These are phyloP conservation scores for Phytophthora hybrid DNA, from an alignment of 352 stramenopile species.

Conservation along the genomic window DNA sequence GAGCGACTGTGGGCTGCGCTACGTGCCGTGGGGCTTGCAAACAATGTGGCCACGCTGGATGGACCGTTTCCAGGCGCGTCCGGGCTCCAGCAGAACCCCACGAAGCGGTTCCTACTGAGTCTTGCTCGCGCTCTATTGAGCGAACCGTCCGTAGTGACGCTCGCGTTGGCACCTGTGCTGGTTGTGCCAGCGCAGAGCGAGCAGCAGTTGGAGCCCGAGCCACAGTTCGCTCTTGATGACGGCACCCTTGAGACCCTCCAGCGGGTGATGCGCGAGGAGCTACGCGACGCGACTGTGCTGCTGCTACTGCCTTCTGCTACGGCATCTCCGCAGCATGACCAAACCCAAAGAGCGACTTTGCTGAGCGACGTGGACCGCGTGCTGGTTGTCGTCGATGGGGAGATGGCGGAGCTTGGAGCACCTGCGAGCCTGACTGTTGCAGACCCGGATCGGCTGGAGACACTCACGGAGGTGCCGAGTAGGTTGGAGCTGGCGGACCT, in stretches of 20 bases:
- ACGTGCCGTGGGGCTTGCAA: slow-evolving; percentile 58
- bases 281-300: slow-evolving; percentile 94
- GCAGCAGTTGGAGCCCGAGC: slow-evolving; percentile 18
- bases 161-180: slow-evolving; percentile 55
- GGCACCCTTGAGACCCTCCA: slow-evolving; percentile 74
- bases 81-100: slow-evolving; percentile 93
- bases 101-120: slow-evolving; percentile 97
- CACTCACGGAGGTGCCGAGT: slow-evolving; percentile 24
- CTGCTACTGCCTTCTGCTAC: slow-evolving; percentile 95
- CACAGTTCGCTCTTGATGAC: slow-evolving; percentile 57
- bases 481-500: slow-evolving; percentile 36
- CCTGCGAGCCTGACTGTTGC: slow-evolving; percentile 68
- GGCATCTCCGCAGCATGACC: slow-evolving; percentile 33
- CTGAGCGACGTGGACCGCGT: slow-evolving; percentile 98
- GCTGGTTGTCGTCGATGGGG: slow-evolving; percentile 95
- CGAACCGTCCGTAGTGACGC: slow-evolving; percentile 87
- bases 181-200: slow-evolving; percentile 28
- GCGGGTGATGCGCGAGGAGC: slow-evolving; percentile 87
- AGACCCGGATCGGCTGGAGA: slow-evolving; percentile 50
- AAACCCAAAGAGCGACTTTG: slow-evolving; percentile 30
- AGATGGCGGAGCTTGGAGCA: slow-evolving; percentile 87
- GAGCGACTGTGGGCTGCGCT: slow-evolving; percentile 46
- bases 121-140: slow-evolving; percentile 95
- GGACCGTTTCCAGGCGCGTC: slow-evolving; percentile 60
- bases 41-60: slow-evolving; percentile 74